These are phyloP conservation scores for Solanum okadae DNA, from an alignment of 257 asterid genomes.

Conservation along the genomic window DNA sequence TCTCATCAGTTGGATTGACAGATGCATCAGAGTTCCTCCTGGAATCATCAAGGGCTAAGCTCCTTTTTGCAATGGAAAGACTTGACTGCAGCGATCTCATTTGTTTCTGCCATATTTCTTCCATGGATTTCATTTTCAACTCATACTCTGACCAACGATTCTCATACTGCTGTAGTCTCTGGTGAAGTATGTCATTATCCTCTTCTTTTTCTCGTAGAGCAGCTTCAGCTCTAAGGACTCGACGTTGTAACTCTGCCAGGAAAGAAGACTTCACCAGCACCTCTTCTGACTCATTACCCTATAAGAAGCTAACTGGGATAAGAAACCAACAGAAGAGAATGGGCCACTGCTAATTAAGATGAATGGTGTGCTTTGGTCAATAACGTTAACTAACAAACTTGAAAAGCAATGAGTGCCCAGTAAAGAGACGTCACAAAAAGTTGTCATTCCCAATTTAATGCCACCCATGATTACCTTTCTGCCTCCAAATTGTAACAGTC, in stretches of 20 bases:
- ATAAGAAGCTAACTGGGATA: constrained; percentile 5
- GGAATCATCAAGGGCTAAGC: constrained; percentile 70
- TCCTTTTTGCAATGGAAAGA: constrained; percentile 83
- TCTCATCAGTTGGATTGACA: constrained; percentile 44
- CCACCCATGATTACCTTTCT: constrained; percentile 47
- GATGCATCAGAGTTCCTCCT: constrained; percentile 71
- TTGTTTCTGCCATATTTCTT: constrained; percentile 97
- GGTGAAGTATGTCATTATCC: constrained; percentile 84
- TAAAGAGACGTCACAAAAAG: not conserved
- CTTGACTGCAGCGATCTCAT: constrained; percentile 97
- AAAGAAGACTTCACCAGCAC: constrained; percentile 84
- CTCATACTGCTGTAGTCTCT: constrained; percentile 81
- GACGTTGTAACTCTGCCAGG: constrained; percentile 91
- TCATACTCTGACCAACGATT: constrained; percentile 96
- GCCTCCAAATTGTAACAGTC: constrained; percentile 69
- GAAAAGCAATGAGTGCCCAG: not conserved
- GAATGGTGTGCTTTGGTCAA: not conserved
- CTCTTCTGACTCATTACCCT: constrained; percentile 73
- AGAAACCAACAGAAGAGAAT: not conserved
- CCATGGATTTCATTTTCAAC: constrained; percentile 94
- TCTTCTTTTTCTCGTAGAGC: constrained; percentile 77
- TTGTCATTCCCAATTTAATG: not conserved
- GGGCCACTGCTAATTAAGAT: not conserved
- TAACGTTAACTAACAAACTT: not conserved
- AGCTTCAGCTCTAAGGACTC: constrained; percentile 86